Conservation (phyloP, 2,329 filamentous ascomycete genomes). For the Macroventuria anomochaeta region DNA sequence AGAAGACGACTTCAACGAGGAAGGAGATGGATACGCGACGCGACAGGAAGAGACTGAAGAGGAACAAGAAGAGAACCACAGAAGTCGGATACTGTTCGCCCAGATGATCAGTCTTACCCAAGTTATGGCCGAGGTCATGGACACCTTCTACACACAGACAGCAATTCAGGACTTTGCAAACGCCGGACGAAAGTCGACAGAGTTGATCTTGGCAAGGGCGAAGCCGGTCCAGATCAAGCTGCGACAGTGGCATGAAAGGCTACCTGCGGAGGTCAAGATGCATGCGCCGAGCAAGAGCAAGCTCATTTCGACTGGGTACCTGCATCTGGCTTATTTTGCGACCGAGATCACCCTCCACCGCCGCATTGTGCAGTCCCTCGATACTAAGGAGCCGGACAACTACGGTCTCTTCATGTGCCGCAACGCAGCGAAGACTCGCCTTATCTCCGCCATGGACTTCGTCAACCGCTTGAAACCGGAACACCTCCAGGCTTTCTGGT, state of each 20-base stretch:
- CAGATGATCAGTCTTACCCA: conserved; percentile 78
- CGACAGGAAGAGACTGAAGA: conserved; percentile 58
- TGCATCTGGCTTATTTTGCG: conserved; percentile 92
- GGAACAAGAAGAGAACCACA: conserved; percentile 66
- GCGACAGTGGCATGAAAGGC: conserved; percentile 78
- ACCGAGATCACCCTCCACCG: conserved; percentile 93
- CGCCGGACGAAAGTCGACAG: conserved; percentile 72
- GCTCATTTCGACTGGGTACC: conserved; percentile 63
- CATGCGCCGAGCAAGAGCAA: conserved; percentile 57
- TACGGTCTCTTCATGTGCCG: conserved; percentile 93
- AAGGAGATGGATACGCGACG: conserved; percentile 61
- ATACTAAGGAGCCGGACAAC: conserved; percentile 64
- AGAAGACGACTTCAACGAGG: conserved; percentile 74
- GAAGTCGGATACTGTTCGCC: conserved; percentile 72
- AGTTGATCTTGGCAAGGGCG: conserved; percentile 74
- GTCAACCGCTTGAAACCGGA: conserved; percentile 88
- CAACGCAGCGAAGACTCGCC: conserved; percentile 87
- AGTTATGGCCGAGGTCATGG: conserved; percentile 79
- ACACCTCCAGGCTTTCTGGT: conserved; percentile 92
- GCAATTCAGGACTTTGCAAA: conserved; percentile 73
- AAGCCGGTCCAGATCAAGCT: conserved; percentile 84
- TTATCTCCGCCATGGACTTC: conserved; percentile 97
- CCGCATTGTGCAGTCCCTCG: conserved; percentile 84
- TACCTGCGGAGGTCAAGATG: conserved; percentile 71
- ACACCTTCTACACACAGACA: conserved; percentile 80